These are phyloP conservation scores for Wickerhamomyces rabaulensis DNA, from an alignment of 805 yeast species.

Conservation along the genomic window DNA sequence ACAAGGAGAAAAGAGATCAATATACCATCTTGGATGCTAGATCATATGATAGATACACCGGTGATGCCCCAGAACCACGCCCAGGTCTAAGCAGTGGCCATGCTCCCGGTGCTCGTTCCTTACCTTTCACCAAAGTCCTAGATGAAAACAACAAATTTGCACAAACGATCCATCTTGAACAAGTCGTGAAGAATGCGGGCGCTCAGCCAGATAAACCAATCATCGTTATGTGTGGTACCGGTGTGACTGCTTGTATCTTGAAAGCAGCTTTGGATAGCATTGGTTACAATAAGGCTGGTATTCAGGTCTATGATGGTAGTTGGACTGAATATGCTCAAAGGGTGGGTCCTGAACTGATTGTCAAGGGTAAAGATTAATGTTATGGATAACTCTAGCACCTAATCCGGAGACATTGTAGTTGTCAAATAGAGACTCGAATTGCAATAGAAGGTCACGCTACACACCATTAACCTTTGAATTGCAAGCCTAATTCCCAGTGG, in stretches of 20 bases:
- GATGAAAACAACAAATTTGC: constrained; percentile 43
- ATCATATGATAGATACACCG: constrained; percentile 67
- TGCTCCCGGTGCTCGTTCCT: constrained; percentile 69
- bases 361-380: constrained; percentile 27
- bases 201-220: constrained; percentile 51
- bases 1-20: constrained; percentile 37
- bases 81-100: constrained; percentile 88
- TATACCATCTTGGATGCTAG: constrained; percentile 79
- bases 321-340: constrained; percentile 88
- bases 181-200: constrained; percentile 37
- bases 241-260: constrained; percentile 89
- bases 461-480: too few relatives aligned
- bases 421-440: too few relatives aligned
- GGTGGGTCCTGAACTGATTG: constrained; percentile 52
- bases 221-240: constrained; percentile 92
- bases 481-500: too few relatives aligned
- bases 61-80: constrained; percentile 83
- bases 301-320: constrained; percentile 76
- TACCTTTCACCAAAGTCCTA: constrained; percentile 68
- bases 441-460: too few relatives aligned
- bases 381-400: too few relatives aligned
- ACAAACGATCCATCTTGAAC: constrained; percentile 38
- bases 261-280: constrained; percentile 66
- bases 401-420: too few relatives aligned
- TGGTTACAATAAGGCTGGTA: constrained; percentile 38